These are phyloP conservation scores for Neostapfia colusana DNA, from an alignment of 176 grass and related monocot genomes.

Conservation along the genomic window DNA sequence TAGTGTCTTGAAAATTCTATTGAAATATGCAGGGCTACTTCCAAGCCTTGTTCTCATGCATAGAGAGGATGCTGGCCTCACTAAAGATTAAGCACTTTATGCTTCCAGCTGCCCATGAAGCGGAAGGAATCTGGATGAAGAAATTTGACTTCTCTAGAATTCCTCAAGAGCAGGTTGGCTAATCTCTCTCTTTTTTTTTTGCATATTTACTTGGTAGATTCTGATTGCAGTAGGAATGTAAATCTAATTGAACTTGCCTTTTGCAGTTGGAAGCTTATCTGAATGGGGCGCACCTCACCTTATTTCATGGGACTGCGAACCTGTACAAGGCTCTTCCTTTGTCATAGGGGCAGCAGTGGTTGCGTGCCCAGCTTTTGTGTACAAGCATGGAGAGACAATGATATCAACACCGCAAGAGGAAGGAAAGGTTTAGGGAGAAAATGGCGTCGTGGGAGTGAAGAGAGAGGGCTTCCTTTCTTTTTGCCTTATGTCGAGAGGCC, in stretches of 20 bases:
- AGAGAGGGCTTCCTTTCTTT: background rate
- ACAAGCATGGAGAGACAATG: slow-evolving; percentile 37
- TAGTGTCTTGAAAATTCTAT: slow-evolving; percentile 6
- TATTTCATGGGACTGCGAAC: slow-evolving; percentile 74
- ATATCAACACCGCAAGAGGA: slow-evolving; percentile 14
- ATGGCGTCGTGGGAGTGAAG: too few species aligned
- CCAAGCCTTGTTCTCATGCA: slow-evolving; percentile 75
- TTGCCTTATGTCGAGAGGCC: background rate
- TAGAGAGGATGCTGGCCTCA: slow-evolving; percentile 67
- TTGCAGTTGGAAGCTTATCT: slow-evolving; percentile 67
- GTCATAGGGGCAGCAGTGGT: slow-evolving; percentile 1
- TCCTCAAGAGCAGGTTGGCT: slow-evolving; percentile 59
- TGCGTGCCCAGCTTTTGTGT: slow-evolving; percentile 10
- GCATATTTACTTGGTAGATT: background rate
- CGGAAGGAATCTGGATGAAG: slow-evolving; percentile 88
- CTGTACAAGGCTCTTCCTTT: slow-evolving; percentile 70
- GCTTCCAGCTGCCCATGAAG: slow-evolving; percentile 91
- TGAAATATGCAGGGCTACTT: slow-evolving; percentile 68
- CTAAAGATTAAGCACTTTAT: slow-evolving; percentile 79
- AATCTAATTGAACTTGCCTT: background rate
- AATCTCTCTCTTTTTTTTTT: background rate
- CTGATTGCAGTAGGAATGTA: background rate
- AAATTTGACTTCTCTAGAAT: slow-evolving; percentile 92
- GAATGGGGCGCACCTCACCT: slow-evolving; percentile 70
- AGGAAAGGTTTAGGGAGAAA: background rate